Evolutionary conservation across 192 early-diverging fungal species (phyloP), one percentile per base, ranked within the genome.

Genomic region (Phlyctochytrium arcticum): DNA sequence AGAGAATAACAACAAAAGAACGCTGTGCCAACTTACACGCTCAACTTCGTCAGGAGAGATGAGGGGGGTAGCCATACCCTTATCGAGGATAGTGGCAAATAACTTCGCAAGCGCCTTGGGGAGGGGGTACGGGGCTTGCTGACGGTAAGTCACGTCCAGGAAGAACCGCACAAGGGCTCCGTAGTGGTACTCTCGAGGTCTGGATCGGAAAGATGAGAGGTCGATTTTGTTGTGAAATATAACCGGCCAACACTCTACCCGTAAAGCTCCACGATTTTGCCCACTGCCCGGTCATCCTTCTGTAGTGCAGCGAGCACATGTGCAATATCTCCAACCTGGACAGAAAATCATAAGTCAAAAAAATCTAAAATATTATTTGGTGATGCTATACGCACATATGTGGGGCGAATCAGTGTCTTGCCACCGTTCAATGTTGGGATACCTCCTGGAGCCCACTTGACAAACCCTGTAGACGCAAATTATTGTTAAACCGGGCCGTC

Each of bases 181-280:
- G 60, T 86, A 87, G 21, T 83, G 80, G 79, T 91, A 96, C 65
- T 87, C 86, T 65, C 84, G 78, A 61, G 84, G 73, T 51, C 89
- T 87, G 70, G 36, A 36, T 10, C 19, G 50, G 57, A 15, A 64
- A 57, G 6, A 54, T 69, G 29, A 33, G 15, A 37, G n/a, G n/a
- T 23, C 17, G 58, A 26, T 54, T 49, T 17, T 9, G 12, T 6
- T 4, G 15, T 44, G 2, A 44, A 44, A 21, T 21, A 15, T 9
- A 7, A 51, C 34, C n/a, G n/a, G n/a, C n/a, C n/a, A n/a, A n/a
- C n/a, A 34, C 57, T 76, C 48, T 76, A 87, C 81, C 90, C 92
- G 69, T 83, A 91, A 30, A 98, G 85, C 79, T 98, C 96, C 58
- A 90, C 91, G 23, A 86, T 91, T 81, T 93, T 86, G 33, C 93